phyloP scores from a whole-genome alignment of 73 alveolate species.

The Urostyla sp. region DNA sequence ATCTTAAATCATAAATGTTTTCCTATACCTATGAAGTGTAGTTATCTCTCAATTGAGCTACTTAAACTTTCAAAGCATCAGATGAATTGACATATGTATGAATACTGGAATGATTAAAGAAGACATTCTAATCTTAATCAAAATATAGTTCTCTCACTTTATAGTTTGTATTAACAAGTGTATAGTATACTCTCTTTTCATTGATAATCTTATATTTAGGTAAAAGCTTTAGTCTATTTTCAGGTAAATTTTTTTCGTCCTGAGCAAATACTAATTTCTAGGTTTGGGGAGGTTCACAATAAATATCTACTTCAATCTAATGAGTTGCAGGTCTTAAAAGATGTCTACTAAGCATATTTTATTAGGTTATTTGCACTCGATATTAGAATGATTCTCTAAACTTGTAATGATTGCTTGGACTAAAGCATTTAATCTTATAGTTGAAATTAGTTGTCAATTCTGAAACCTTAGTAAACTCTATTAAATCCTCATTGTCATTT shows the following conservation, averaged over 20 bases:
- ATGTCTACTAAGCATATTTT: neutral
- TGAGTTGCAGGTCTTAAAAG: slow-evolving; percentile 33
- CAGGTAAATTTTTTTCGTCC: slow-evolving; percentile 3
- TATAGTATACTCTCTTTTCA: slow-evolving; percentile 9
- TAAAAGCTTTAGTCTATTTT: neutral
- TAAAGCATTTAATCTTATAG: slow-evolving; percentile 1
- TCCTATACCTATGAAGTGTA: slow-evolving; percentile 17
- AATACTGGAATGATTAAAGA: slow-evolving; percentile 34
- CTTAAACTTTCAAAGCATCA: neutral
- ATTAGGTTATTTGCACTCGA: neutral
- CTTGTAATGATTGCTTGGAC: slow-evolving; percentile 30
- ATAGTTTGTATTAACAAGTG: slow-evolving; percentile 12
- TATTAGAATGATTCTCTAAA: slow-evolving; percentile 3
- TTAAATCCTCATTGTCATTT: neutral
- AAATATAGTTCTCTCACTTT: slow-evolving; percentile 14
- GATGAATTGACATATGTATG: neutral
- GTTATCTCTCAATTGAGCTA: slow-evolving; percentile 4
- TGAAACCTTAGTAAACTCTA: neutral
- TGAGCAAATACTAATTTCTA: slow-evolving; percentile 9
- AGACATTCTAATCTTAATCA: neutral
- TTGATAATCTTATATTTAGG: slow-evolving; percentile 15
- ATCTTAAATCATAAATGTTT: slow-evolving; percentile 31
- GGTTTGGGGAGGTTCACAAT: slow-evolving; percentile 27
- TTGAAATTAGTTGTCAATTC: slow-evolving; percentile 23
- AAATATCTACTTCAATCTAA: neutral